Evolutionary conservation across 2,329 filamentous ascomycete genomes (phyloP), one percentile per base, ranked within the genome.

Genomic region (Colletotrichum higginsianum): DNA sequence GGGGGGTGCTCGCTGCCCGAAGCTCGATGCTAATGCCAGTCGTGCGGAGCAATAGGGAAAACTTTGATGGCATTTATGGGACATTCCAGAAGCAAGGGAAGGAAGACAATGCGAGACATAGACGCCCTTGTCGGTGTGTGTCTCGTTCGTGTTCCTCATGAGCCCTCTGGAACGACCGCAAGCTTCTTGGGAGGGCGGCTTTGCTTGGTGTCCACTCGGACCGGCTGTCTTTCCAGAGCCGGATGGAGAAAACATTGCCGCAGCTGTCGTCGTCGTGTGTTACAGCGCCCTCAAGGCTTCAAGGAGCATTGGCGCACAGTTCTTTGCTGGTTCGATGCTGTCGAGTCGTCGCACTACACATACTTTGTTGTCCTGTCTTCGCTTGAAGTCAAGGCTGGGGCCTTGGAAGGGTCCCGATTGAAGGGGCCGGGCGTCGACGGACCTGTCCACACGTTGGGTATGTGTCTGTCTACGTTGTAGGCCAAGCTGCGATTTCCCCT

Each of bases 11-110:
- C 55, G 47, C 35, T 38, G 53, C 52, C 52, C 57, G 35, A 40
- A 30, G 52, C 60, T 63, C 58, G 68, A 23, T 23, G 52, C 21
- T 21, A 55, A 23, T 57, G 66, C 46, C 58, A 60, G 47, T 60
- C 44, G 60, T 60, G 40, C 18, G 66, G 38, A 6, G 60, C 44
- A 64, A 60, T 53, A 49, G 21, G 42, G 11, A 21, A 56, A 66
- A 61, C 66, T 35, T 58, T 64, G 65, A 57, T 18, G 38, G 44
- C 40, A 44, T 61, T 50, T 53, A 56, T 57, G 56, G 50, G 65
- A 64, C 47, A 68, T 72, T 69, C 66, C 65, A 64, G 58, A 72
- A 64, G 38, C 49, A 15, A 61, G 49, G 46, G 18, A 26, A 52
- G 50, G 35, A 18, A 44, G 30, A 35, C 30, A 35, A 35, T 35